Evolutionary conservation across 140 eudicot genomes (phyloP).

Genomic region (Bidens hawaiensis): DNA sequence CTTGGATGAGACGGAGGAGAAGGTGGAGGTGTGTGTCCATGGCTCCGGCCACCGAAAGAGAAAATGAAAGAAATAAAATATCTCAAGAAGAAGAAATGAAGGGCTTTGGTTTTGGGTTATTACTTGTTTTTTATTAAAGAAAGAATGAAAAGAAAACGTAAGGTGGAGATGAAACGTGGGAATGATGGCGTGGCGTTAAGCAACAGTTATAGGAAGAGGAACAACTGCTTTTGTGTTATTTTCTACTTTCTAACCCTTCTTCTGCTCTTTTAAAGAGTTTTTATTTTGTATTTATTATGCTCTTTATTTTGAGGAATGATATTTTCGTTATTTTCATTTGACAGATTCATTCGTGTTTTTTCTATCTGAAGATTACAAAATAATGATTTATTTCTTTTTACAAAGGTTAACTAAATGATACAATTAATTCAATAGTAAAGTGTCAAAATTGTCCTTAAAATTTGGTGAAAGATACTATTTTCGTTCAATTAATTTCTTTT

Average conservation of each 20-base stretch:
- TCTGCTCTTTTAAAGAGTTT: not conserved
- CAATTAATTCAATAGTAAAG: too few relatives aligned
- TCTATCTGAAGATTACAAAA: too few relatives aligned
- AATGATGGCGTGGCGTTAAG: slow-evolving; percentile 71
- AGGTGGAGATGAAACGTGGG: slow-evolving; percentile 47
- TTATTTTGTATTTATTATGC: not conserved
- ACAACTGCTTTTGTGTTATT: not conserved
- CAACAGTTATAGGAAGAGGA: slow-evolving; percentile 33
- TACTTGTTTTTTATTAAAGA: not conserved
- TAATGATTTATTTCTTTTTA: too few relatives aligned
- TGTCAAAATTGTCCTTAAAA: too few relatives aligned
- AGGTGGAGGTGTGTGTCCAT: slow-evolving; percentile 27
- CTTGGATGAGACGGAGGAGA: slow-evolving; percentile 36
- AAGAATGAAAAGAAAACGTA: slow-evolving; percentile 32
- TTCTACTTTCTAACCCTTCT: not conserved
- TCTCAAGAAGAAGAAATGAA: not conserved
- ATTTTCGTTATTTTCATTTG: too few relatives aligned
- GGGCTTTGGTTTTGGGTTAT: not conserved
- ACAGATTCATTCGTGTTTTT: too few relatives aligned
- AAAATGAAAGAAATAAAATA: slow-evolving; percentile 14
- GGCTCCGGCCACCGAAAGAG: slow-evolving; percentile 27
- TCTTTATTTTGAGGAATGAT: too few relatives aligned
- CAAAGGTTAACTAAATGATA: too few relatives aligned
- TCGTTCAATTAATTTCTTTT: too few relatives aligned
- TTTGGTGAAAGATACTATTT: too few relatives aligned